Evolutionary conservation across 495 filamentous ascomycete genomes (phyloP), one percentile per base, ranked within the genome.

Genomic region (Sphaerosporella brunnea): DNA sequence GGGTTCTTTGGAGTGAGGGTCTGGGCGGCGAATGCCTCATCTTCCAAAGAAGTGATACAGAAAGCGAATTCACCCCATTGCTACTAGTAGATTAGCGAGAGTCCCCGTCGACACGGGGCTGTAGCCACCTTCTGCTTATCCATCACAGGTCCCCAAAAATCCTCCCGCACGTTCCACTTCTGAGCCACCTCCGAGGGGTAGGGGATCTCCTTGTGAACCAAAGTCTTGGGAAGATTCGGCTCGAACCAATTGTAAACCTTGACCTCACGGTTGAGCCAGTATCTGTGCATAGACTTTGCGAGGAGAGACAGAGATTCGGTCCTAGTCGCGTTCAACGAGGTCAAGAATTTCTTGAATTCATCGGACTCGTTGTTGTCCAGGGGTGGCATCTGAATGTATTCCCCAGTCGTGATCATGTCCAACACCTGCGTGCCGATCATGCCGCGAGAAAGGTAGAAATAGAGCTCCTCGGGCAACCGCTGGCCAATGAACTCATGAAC

Each of bases 391-490:
- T 93, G 69, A 23, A 79, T 62, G 36, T 90, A 71, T 55, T 87
- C 77, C 23, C 81, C 78, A 25, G 79, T 79, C 0, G 79, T 79
- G 42, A 92, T 69, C 71, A 77, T 86, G 56, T 81, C 84, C 7
- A 92, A 71, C 13, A 93, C 66, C 32, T 85, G 77, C 1, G 85
- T 70, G 4, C 84, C 76, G 48, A 93, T 72, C 13, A 94, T 63
- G 23, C 83, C 90, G 24, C 73, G 78, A 49, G 84, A 83, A 25
- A 96, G 71, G 55, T 99, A 96, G 61, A 82, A 81, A 61, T 85
- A 93, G 4, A 99, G 67, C 64, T 99, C 92, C 45, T 86, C 77
- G 1, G 92, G 86, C 13, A 99, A 70, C 25, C 85, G 82, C 45
- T 86, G 75, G 18, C 86, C 85, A 52, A 93, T 79, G 59, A 95